phyloP scores from a whole-genome alignment of 2,329 filamentous ascomycete genomes.

The Aspergillus fumigatiaffinis region DNA sequence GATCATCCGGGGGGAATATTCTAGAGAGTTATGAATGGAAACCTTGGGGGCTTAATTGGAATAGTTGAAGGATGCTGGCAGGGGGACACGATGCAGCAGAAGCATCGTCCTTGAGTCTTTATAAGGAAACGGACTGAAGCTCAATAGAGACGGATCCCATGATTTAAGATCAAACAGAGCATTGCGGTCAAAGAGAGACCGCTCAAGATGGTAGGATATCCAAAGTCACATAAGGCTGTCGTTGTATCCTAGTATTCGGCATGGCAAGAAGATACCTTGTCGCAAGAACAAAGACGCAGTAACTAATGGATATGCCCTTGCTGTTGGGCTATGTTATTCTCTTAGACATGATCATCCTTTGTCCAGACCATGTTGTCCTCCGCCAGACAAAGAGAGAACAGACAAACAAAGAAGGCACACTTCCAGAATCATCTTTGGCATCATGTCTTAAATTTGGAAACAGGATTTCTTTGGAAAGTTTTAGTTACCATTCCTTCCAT shows the following conservation, averaged over 20 bases:
- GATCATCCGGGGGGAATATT: neutral
- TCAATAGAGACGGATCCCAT: neutral
- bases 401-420: neutral
- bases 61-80: neutral
- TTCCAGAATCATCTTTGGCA: neutral
- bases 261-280: neutral
- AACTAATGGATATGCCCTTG: neutral
- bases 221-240: neutral
- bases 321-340: neutral
- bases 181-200: neutral
- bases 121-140: neutral
- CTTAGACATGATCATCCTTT: neutral
- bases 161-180: neutral
- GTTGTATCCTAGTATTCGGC: neutral
- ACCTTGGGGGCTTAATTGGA: neutral
- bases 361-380: neutral
- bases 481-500: neutral
- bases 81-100: neutral
- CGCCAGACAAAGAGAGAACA: neutral
- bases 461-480: neutral
- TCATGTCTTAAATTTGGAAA: neutral
- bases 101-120: neutral
- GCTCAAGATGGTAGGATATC: neutral
- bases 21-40: too few relatives aligned
- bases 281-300: neutral